phyloP scores from a whole-genome alignment of 2,329 filamentous ascomycete genomes.

The Chrysoporthe cubensis region DNA sequence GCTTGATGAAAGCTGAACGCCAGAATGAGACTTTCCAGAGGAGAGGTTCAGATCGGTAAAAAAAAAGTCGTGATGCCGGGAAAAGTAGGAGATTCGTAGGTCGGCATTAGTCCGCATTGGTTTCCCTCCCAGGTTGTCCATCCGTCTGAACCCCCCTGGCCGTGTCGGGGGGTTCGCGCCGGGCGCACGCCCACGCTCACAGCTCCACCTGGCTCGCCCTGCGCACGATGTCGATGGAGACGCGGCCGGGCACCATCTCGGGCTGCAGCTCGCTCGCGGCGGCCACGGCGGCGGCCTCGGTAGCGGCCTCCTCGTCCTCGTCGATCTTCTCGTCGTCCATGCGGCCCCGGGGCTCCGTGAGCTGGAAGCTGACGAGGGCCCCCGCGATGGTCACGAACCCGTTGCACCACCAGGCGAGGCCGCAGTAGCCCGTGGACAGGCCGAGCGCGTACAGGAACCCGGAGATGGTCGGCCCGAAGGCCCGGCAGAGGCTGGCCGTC shows the following conservation, averaged over 20 bases:
- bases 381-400: constrained; percentile 76
- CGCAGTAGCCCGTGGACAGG: constrained; percentile 78
- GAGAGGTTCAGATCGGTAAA: neutral
- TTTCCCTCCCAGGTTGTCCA: neutral
- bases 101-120: constrained; percentile 18
- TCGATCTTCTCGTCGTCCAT: constrained; percentile 46
- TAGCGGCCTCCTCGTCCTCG: constrained; percentile 45
- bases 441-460: constrained; percentile 84
- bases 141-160: neutral
- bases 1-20: neutral
- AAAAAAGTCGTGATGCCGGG: neutral
- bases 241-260: constrained; percentile 28
- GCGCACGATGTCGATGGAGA: constrained; percentile 29
- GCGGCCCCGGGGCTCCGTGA: constrained; percentile 65
- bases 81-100: constrained; percentile 26
- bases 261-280: constrained; percentile 29
- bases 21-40: too few species aligned
- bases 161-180: too few species aligned
- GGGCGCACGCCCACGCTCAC: constrained; percentile 1
- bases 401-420: constrained; percentile 91
- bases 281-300: constrained; percentile 31
- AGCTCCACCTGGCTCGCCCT: constrained; percentile 28
- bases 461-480: constrained; percentile 86
- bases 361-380: constrained; percentile 73
- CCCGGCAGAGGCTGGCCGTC: constrained; percentile 84